These are phyloP conservation scores for Penicillium sp. DNA, from an alignment of 2,329 filamentous ascomycete genomes.

Conservation along the genomic window DNA sequence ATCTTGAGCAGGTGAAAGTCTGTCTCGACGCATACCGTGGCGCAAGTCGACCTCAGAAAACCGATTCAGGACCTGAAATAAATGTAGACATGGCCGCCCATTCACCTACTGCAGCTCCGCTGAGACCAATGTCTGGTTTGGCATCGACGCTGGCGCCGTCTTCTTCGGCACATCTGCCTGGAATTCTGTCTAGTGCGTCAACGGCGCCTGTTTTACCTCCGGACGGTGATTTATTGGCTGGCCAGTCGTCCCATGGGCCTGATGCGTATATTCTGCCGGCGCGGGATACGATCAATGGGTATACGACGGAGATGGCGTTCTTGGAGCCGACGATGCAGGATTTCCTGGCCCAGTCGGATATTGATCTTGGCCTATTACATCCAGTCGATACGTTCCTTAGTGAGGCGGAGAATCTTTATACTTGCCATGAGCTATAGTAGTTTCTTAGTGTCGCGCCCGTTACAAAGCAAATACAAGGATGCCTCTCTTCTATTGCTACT, in stretches of 20 bases:
- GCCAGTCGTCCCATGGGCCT: conserved; percentile 5
- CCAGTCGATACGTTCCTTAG: conserved; percentile 45
- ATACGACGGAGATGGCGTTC: conserved; percentile 48
- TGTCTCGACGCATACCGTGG: conserved; percentile 37
- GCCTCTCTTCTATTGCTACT: not conserved
- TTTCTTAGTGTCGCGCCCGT: not conserved
- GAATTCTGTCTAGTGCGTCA: not conserved
- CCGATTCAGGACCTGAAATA: not conserved
- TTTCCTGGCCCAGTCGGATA: conserved; percentile 47
- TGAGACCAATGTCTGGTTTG: not conserved
- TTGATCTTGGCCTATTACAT: conserved; percentile 44
- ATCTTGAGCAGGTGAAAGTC: conserved; percentile 41
- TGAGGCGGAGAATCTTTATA: conserved; percentile 42
- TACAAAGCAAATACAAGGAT: not conserved
- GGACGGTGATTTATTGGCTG: conserved; percentile 19
- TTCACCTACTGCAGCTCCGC: not conserved
- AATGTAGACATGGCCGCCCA: not conserved
- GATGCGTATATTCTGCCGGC: conserved; percentile 22
- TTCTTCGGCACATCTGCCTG: conserved; percentile 11
- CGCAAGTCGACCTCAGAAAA: not conserved
- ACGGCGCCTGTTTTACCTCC: conserved; percentile 7
- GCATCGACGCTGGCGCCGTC: conserved; percentile 10
- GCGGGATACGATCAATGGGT: conserved; percentile 38
- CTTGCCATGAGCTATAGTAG: conserved; percentile 34
- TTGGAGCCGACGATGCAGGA: conserved; percentile 49